These are phyloP conservation scores for Venturia effusa DNA, from an alignment of 2,329 filamentous ascomycete species.

Conservation along the genomic window DNA sequence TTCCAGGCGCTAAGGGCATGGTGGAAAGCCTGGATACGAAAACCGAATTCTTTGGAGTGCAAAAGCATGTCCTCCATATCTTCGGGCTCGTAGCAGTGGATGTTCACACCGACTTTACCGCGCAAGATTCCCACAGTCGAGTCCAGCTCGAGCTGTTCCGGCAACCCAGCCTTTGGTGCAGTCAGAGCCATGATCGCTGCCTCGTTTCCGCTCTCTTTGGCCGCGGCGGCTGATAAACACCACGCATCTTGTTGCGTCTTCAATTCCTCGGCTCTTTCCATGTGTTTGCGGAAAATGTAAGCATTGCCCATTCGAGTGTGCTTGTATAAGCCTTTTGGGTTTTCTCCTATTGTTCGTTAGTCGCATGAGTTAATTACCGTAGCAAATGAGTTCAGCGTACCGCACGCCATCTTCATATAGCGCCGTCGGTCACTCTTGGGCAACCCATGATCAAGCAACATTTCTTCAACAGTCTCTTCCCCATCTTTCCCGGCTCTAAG, in stretches of 20 bases:
- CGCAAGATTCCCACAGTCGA: constrained; percentile 51
- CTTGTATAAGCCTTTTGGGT: constrained; percentile 53
- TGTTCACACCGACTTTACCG: constrained; percentile 59
- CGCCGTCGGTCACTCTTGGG: constrained; percentile 57
- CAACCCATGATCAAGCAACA: constrained; percentile 31
- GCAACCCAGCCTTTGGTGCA: constrained; percentile 28
- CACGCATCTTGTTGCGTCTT: constrained; percentile 56
- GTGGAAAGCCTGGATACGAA: constrained; percentile 55
- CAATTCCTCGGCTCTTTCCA: constrained; percentile 49
- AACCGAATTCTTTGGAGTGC: constrained; percentile 62
- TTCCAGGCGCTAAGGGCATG: constrained; percentile 58
- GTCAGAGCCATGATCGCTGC: constrained; percentile 28
- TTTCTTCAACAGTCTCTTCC: constrained; percentile 51
- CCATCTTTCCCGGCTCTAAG: constrained; percentile 45
- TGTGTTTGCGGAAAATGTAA: constrained; percentile 57
- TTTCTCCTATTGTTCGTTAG: constrained; percentile 40
- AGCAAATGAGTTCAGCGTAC: neutral
- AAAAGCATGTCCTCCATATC: constrained; percentile 60
- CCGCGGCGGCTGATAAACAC: constrained; percentile 47
- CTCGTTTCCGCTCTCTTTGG: constrained; percentile 39
- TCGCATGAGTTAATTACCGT: neutral
- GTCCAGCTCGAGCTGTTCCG: constrained; percentile 53
- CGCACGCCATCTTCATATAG: constrained; percentile 70
- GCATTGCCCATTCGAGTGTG: constrained; percentile 56
- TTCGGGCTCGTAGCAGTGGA: constrained; percentile 60